Base-by-base conservation (phyloP, 495 filamentous ascomycete species). In the Lentithecium fluviatile region DNA sequence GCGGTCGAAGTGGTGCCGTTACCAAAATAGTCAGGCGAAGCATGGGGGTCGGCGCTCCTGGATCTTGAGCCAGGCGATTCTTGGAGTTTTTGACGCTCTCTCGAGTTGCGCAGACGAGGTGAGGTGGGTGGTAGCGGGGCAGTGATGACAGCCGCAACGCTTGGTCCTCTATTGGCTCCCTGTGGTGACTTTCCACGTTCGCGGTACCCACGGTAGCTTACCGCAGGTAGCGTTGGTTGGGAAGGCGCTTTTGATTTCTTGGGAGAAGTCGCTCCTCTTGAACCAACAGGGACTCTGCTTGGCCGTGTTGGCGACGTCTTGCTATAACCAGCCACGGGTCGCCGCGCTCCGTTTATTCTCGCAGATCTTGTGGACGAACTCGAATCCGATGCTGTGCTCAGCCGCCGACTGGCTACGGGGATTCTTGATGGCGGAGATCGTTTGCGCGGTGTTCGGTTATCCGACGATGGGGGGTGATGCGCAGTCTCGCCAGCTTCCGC, bases 101-200 rank as follows among this genome's bases (percentile, higher is more conserved):
- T 80, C 10, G 91, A 95, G 63, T 90, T 92, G 57, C 91, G 83
- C 20, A 96, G 76, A 12, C 85, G 86, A 0, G 91, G 91, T 43
- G 87, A 89, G 55, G 81, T 82, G 54, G 84, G 83, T 6, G 80
- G 80, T 29, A 74, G 78, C 11, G 85, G 82, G 17, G 80, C 78
- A 52, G 82, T 79, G 61, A 90, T 85, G 74, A 86, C 86, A n/a
- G 85, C 87, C 52, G 81, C 78, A 15, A 88, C 70, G 42, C 75
- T 80, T 21, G 79, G 78, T 53, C 76, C 80, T 17, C 56, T 62
- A 24, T n/a, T 51, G 1, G 56, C 25, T 13, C 32, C 43, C 36
- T 59, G 46, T 20, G 59, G 47, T 15, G 65, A 46, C 17, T 59
- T 67, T 20, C 55, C 56, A n/a, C 62, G 62, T 29, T 50, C 56